A percentile compares a stretch with the other conserved stretches of the same genome.
Evolutionary conservation across 371 early-diverging fungal genomes (phyloP).

Genomic region (Mortierella sp.): DNA sequence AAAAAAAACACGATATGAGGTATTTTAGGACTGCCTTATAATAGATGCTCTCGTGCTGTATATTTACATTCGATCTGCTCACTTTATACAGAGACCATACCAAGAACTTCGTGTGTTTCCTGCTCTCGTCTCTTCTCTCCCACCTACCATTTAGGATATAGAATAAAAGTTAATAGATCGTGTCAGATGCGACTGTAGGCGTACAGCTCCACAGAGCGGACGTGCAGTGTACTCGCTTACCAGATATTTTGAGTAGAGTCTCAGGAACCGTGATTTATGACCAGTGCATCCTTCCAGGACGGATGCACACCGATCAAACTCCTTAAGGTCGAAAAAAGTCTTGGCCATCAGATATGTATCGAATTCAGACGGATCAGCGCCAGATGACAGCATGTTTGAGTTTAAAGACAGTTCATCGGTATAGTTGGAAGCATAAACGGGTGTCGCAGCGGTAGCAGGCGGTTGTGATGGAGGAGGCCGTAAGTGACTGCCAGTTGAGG

Average conservation of each 20-base stretch:
- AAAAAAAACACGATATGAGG: neutral
- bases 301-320: conserved; percentile 73
- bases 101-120: conserved; percentile 67
- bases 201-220: neutral
- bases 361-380: conserved; percentile 43
- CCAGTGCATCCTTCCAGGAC: conserved; percentile 62
- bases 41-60: neutral
- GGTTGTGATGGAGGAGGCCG: conserved; percentile 18
- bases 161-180: neutral
- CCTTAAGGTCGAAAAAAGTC: conserved; percentile 77
- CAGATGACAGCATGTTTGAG: conserved; percentile 38
- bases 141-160: conserved; percentile 50
- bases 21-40: neutral
- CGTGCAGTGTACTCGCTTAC: conserved; percentile 40
- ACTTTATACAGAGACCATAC: conserved; percentile 26
- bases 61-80: neutral
- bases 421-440: conserved; percentile 39
- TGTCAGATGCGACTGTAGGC: neutral
- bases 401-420: conserved; percentile 13
- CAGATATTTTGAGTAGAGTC: conserved; percentile 78
- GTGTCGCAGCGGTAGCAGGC: conserved; percentile 22
- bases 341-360: conserved; percentile 78
- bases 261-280: conserved; percentile 71
- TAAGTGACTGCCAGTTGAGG: neutral
- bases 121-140: conserved; percentile 75